Evolutionary conservation across 2,329 filamentous ascomycete species (phyloP).

Genomic region (Colletotrichum godetiae): DNA sequence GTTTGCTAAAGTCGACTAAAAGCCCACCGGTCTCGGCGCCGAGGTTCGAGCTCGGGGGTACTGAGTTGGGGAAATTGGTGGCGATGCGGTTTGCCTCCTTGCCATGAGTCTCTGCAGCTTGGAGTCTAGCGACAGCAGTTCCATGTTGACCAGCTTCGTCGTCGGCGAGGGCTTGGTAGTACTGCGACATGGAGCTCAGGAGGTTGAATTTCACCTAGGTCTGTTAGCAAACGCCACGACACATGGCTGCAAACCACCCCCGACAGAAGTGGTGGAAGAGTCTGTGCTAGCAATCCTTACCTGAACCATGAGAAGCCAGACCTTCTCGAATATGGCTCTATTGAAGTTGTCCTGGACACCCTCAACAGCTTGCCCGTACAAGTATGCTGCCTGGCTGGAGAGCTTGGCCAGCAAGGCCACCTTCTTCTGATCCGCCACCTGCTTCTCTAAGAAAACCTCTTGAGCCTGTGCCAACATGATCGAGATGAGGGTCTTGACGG

Average conservation of each 20-base stretch:
- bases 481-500: conserved; percentile 92
- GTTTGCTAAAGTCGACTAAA: conserved; percentile 84
- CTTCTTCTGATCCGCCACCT: conserved; percentile 93
- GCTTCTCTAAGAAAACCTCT: conserved; percentile 97
- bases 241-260: neutral
- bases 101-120: conserved; percentile 81
- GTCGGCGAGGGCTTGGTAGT: conserved; percentile 92
- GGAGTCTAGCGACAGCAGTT: conserved; percentile 83
- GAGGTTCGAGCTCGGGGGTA: conserved; percentile 85
- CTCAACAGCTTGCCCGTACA: conserved; percentile 89
- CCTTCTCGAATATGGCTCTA: conserved; percentile 92
- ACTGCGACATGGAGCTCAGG: conserved; percentile 88
- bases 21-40: conserved; percentile 80
- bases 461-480: conserved; percentile 96
- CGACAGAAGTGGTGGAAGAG: neutral
- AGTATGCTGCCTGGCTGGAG: conserved; percentile 87
- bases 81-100: conserved; percentile 83
- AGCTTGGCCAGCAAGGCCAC: conserved; percentile 91
- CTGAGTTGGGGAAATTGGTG: conserved; percentile 81
- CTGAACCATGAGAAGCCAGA: conserved; percentile 87
- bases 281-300: conserved; percentile 55
- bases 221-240: conserved; percentile 28
- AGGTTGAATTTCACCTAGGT: conserved; percentile 80
- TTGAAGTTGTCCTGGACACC: conserved; percentile 93
- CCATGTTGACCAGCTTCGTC: conserved; percentile 91